Evolutionary conservation across 2,329 filamentous ascomycete species (phyloP).

Genomic region (Zasmidium citrigriseum): DNA sequence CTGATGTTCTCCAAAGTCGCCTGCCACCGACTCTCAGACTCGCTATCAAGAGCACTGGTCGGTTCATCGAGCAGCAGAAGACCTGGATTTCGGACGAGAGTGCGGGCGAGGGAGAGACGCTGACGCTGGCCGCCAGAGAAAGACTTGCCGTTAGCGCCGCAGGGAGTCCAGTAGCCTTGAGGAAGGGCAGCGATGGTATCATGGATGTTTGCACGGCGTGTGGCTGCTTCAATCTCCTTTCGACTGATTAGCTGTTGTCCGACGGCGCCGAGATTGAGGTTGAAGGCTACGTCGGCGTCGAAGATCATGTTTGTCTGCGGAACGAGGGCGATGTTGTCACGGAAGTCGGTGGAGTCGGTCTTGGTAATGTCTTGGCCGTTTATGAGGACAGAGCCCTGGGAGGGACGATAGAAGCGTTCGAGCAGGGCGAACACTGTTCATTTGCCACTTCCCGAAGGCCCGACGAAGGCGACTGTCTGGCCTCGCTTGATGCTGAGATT

Average conservation of each 20-base stretch:
- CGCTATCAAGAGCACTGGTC: conserved; percentile 49
- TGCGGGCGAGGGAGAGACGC: conserved; percentile 48
- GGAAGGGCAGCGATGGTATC: conserved; percentile 50
- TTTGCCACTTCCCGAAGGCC: conserved; percentile 49
- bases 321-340: conserved; percentile 45
- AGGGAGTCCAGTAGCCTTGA: conserved; percentile 49
- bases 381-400: conserved; percentile 40
- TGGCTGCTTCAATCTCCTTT: conserved; percentile 37
- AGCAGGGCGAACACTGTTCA: conserved; percentile 49
- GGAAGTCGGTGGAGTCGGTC: conserved; percentile 38
- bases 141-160: conserved; percentile 42
- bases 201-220: conserved; percentile 46
- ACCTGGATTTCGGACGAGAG: conserved; percentile 48
- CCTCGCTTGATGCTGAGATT: conserved; percentile 52
- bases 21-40: conserved; percentile 46
- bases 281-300: conserved; percentile 46
- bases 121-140: conserved; percentile 51
- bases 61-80: conserved; percentile 50
- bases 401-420: conserved; percentile 48
- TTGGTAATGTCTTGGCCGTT: conserved; percentile 45
- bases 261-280: conserved; percentile 42
- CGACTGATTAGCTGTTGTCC: conserved; percentile 28
- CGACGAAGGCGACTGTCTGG: conserved; percentile 53
- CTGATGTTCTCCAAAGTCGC: conserved; percentile 41
- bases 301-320: conserved; percentile 50